A percentile compares a stretch with the other conserved stretches of the same genome.
These are phyloP conservation scores for Xylaria sp. DNA, from an alignment of 495 filamentous ascomycete genomes.

Conservation along the genomic window DNA sequence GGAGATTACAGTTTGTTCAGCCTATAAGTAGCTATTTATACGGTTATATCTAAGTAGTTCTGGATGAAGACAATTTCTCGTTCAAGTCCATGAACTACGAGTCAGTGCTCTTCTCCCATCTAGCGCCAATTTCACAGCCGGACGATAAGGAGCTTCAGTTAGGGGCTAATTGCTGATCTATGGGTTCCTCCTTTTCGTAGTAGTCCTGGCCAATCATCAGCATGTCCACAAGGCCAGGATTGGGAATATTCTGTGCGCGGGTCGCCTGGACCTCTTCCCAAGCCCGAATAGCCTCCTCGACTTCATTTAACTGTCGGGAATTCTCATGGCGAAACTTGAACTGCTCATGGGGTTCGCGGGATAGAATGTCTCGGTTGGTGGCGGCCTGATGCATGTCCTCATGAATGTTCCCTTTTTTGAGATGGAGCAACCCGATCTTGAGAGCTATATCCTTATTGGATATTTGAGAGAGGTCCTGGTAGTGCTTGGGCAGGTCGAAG, in stretches of 20 bases:
- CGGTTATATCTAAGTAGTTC: background rate
- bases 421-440: constrained; percentile 28
- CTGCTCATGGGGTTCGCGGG: constrained; percentile 23
- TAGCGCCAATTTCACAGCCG: background rate
- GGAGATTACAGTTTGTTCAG: background rate
- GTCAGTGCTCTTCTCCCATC: background rate
- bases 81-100: background rate
- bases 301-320: background rate
- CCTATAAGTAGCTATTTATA: background rate
- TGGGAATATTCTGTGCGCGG: background rate
- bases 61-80: background rate
- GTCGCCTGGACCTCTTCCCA: constrained; percentile 24
- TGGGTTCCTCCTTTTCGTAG: background rate
- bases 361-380: constrained; percentile 19
- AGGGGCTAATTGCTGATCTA: background rate
- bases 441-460: constrained; percentile 18
- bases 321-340: constrained; percentile 11
- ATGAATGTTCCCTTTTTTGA: constrained; percentile 26
- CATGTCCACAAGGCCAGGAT: constrained; percentile 21
- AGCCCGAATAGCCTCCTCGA: constrained; percentile 22
- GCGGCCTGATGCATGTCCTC: constrained; percentile 25
- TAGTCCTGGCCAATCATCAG: constrained; percentile 22
- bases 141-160: background rate
- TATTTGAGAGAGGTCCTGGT: constrained; percentile 15
- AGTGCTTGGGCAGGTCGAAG: constrained; percentile 21